A percentile compares a stretch with the other conserved stretches of the same genome.
phyloP scores from a whole-genome alignment of 306 rosid species.

The Oxytropis ochrocephala region DNA sequence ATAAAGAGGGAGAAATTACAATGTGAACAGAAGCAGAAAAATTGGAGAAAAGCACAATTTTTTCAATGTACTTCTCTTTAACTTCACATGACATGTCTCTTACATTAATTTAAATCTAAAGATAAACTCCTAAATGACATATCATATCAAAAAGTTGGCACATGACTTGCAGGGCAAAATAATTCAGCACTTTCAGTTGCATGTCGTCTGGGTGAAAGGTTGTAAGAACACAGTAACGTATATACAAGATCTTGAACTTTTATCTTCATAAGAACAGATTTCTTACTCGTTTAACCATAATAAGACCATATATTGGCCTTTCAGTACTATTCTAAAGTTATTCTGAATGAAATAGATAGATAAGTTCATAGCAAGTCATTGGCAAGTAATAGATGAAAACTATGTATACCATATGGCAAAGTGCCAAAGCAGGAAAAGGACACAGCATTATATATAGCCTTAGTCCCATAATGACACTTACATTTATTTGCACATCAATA shows the following conservation, averaged over 20 bases:
- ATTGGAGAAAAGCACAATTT: conserved; percentile 4
- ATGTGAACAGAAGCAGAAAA: neutral
- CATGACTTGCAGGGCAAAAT: neutral
- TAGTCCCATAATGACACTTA: conserved; percentile 28
- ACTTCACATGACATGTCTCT: neutral
- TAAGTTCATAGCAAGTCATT: neutral
- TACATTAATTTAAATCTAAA: neutral
- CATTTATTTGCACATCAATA: conserved; percentile 71
- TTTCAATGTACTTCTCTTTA: neutral
- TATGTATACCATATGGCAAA: neutral
- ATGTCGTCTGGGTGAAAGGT: neutral
- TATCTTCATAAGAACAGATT: neutral
- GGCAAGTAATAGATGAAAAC: neutral
- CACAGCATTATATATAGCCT: neutral
- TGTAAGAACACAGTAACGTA: neutral
- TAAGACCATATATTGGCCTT: neutral
- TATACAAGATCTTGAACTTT: neutral
- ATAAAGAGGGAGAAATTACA: neutral
- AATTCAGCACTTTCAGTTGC: neutral
- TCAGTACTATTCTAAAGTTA: neutral
- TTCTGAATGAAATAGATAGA: too few species aligned
- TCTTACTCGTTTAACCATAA: neutral
- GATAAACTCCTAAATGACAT: conserved; percentile 5
- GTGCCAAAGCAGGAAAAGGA: neutral
- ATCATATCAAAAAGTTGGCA: neutral